Conservation (phyloP, 768 basidiomycete species). For the Termitomyces sp. region DNA sequence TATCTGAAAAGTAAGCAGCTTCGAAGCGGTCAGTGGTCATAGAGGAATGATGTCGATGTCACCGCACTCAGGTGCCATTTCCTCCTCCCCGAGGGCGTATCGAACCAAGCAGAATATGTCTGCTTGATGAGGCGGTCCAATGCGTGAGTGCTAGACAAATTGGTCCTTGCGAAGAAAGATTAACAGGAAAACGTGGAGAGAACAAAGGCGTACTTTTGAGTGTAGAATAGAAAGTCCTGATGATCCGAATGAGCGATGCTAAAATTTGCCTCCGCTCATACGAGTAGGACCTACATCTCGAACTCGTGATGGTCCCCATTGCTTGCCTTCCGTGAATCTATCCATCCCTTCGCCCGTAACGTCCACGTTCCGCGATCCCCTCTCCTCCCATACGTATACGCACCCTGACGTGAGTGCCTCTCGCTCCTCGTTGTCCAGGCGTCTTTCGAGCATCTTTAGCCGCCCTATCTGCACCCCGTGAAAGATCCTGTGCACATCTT, state of each 20-base stretch:
- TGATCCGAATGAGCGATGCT: slow-evolving; percentile 9
- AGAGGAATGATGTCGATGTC: slow-evolving; percentile 4
- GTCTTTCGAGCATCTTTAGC: slow-evolving; percentile 68
- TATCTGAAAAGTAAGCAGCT: slow-evolving; percentile 84
- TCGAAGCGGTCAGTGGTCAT: slow-evolving; percentile 3
- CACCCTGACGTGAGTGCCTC: slow-evolving; percentile 48
- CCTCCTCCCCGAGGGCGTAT: slow-evolving; percentile 54
- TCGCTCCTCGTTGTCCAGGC: slow-evolving; percentile 74
- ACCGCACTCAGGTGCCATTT: slow-evolving; percentile 82
- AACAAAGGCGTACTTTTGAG: slow-evolving; percentile 58
- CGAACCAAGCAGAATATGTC: slow-evolving; percentile 78
- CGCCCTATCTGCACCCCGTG: slow-evolving; percentile 57
- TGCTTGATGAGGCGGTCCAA: slow-evolving; percentile 77
- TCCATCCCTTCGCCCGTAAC: slow-evolving; percentile 79
- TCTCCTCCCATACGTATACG: slow-evolving; percentile 70
- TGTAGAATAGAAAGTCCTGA: slow-evolving; percentile 83
- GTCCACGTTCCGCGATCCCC: slow-evolving; percentile 59
- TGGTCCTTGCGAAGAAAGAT: slow-evolving; percentile 9
- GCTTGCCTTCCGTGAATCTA: slow-evolving; percentile 77
- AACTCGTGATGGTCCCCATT: slow-evolving; percentile 81
- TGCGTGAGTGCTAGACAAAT: slow-evolving; percentile 34
- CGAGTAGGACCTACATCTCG: slow-evolving; percentile 52
- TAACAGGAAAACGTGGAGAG: slow-evolving; percentile 17
- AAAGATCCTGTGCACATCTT: slow-evolving; percentile 80
- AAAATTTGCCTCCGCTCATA: slow-evolving; percentile 7